phyloP scores from a whole-genome alignment of 179 eudicot species.

The Beta corolliflora region DNA sequence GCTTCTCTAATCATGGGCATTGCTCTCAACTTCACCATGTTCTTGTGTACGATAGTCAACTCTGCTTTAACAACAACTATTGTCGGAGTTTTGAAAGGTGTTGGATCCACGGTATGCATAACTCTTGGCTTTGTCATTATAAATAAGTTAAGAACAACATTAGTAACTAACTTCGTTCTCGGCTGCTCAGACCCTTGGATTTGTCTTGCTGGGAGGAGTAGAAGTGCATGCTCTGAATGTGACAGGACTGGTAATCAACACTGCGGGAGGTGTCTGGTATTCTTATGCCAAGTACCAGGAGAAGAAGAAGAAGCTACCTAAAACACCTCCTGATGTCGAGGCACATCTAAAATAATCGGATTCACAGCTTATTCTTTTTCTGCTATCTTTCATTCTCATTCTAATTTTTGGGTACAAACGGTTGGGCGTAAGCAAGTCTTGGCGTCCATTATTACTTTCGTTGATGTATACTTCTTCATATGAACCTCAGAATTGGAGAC shows the following conservation, averaged over 20 bases:
- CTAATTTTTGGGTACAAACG: too few species aligned
- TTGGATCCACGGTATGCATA: conserved; percentile 82
- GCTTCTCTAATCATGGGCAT: conserved; percentile 93
- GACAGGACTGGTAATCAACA: conserved; percentile 77
- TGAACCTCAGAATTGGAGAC: conserved; percentile 6
- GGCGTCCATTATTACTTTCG: not conserved
- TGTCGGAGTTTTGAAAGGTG: conserved; percentile 98
- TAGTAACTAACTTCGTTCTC: conserved; percentile 11
- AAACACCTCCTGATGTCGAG: conserved; percentile 56
- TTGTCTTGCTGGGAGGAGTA: conserved; percentile 87
- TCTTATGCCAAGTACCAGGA: conserved; percentile 82
- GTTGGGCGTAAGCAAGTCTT: not conserved
- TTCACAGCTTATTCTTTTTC: not conserved
- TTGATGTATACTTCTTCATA: conserved; percentile 3
- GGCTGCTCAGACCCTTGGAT: conserved; percentile 74
- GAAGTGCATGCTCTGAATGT: conserved; percentile 85
- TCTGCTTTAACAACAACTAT: conserved; percentile 96
- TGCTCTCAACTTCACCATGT: conserved; percentile 95
- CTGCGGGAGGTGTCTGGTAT: conserved; percentile 93
- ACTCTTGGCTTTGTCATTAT: not conserved
- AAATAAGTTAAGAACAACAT: too few species aligned
- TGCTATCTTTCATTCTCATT: not conserved
- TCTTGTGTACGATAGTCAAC: conserved; percentile 91
- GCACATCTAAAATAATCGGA: conserved; percentile 46
- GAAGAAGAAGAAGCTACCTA: conserved; percentile 57